Evolutionary conservation across 345 rosid genomes (phyloP).

Genomic region (Hibiscus tridactylites): DNA sequence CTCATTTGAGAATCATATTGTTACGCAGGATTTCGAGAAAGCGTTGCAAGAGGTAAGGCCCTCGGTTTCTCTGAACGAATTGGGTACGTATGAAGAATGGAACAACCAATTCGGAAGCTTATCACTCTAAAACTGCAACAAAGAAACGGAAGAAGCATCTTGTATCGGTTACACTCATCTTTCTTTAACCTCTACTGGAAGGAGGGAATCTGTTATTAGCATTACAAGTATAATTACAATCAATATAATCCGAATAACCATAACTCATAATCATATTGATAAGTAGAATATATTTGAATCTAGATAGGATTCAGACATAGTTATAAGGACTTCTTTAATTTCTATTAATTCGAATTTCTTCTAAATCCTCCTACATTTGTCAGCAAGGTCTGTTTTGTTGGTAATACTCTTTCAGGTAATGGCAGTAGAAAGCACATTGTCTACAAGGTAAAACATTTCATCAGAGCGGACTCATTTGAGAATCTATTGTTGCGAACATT

Average conservation of each 20-base stretch:
- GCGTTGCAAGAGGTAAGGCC: slow-evolving; percentile 87
- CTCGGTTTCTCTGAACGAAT: slow-evolving; percentile 76
- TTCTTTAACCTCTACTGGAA: background rate
- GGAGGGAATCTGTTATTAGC: background rate
- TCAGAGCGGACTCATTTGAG: no score
- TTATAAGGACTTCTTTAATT: no score
- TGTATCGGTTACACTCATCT: background rate
- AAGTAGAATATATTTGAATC: no score
- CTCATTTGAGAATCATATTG: background rate
- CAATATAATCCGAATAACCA: no score
- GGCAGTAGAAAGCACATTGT: no score
- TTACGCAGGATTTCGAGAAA: background rate
- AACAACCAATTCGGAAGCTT: slow-evolving; percentile 92
- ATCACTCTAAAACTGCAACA: slow-evolving; percentile 29
- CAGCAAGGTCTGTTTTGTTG: no score
- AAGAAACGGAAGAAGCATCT: background rate
- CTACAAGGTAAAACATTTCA: no score
- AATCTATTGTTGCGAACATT: no score
- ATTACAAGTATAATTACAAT: no score
- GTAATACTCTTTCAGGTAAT: no score
- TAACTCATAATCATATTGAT: no score
- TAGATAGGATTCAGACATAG: no score
- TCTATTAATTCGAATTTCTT: background rate
- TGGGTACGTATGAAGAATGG: slow-evolving; percentile 71
- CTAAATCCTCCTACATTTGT: background rate